phyloP scores from a whole-genome alignment of 169 alveolate genomes.

The Blepharisma undulans region DNA sequence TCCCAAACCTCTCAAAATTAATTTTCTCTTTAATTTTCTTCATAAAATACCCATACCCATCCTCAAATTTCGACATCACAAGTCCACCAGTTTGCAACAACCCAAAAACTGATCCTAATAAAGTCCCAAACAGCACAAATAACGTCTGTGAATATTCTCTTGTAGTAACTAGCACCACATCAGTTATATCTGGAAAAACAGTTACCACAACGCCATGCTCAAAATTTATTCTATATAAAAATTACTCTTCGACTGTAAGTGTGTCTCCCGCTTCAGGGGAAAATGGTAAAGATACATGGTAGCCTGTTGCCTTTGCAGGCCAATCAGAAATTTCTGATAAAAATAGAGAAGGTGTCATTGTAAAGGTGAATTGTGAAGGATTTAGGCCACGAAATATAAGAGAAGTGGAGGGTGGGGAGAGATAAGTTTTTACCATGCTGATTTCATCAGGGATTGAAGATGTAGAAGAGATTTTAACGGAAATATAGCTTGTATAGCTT shows the following conservation, averaged over 20 bases:
- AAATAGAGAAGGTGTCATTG: constrained; percentile 9
- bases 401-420: not conserved
- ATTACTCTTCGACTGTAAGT: not conserved
- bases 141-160: not conserved
- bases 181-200: not conserved
- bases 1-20: not conserved
- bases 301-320: constrained; percentile 2
- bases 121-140: not conserved
- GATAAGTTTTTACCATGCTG: not conserved
- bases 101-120: constrained; percentile 32
- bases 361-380: not conserved
- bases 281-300: not conserved
- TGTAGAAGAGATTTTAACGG: not conserved
- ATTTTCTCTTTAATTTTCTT: not conserved
- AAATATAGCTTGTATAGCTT: not conserved
- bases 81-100: not conserved
- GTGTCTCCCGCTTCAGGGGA: not conserved
- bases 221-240: not conserved
- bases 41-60: not conserved
- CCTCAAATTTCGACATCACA: not conserved
- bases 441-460: constrained; percentile 34
- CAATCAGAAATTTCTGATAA: constrained; percentile 3
- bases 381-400: not conserved
- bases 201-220: not conserved
- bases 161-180: not conserved